phyloP scores from a whole-genome alignment of 495 filamentous ascomycete species.

The Hyaloscypha bicolor region DNA sequence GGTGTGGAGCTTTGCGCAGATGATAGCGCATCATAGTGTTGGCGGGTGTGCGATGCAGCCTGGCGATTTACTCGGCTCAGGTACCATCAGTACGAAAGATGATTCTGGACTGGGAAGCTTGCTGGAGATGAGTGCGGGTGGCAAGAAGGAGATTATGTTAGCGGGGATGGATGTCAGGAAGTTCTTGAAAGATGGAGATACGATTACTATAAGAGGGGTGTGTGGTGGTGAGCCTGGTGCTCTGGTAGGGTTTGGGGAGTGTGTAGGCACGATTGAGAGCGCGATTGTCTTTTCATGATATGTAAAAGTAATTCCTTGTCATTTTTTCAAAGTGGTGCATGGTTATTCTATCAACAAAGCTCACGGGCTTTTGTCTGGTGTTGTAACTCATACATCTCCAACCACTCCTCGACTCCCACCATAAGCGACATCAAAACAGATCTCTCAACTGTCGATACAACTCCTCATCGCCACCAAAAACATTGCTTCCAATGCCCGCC shows the following conservation, averaged over 20 bases:
- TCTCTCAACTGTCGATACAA: slow-evolving; percentile 63
- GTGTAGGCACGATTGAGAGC: slow-evolving; percentile 50
- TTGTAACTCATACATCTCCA: not conserved
- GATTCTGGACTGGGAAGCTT: slow-evolving; percentile 67
- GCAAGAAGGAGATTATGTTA: slow-evolving; percentile 67
- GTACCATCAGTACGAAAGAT: slow-evolving; percentile 82
- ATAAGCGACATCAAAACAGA: slow-evolving; percentile 54
- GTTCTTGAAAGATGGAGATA: slow-evolving; percentile 87
- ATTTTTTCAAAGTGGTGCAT: not conserved
- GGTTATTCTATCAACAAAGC: not conserved
- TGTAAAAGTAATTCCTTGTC: slow-evolving; percentile 2
- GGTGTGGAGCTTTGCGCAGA: slow-evolving; percentile 91
- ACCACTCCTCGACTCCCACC: not conserved
- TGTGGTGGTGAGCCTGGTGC: slow-evolving; percentile 62
- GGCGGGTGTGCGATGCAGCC: slow-evolving; percentile 81
- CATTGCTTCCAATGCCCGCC: slow-evolving; percentile 28
- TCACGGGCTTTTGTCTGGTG: not conserved
- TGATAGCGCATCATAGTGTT: slow-evolving; percentile 89
- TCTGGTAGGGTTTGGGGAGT: slow-evolving; percentile 74
- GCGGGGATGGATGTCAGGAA: slow-evolving; percentile 69
- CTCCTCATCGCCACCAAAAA: slow-evolving; percentile 65
- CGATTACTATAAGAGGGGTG: slow-evolving; percentile 67
- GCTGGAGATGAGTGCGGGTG: slow-evolving; percentile 72
- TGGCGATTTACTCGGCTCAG: slow-evolving; percentile 85
- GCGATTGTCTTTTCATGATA: slow-evolving; percentile 43